Percentiles rank a stretch among this genome's conserved stretches.
phyloP scores from a whole-genome alignment of 2,329 filamentous ascomycete genomes.

The Colletotrichum eremochloae region DNA sequence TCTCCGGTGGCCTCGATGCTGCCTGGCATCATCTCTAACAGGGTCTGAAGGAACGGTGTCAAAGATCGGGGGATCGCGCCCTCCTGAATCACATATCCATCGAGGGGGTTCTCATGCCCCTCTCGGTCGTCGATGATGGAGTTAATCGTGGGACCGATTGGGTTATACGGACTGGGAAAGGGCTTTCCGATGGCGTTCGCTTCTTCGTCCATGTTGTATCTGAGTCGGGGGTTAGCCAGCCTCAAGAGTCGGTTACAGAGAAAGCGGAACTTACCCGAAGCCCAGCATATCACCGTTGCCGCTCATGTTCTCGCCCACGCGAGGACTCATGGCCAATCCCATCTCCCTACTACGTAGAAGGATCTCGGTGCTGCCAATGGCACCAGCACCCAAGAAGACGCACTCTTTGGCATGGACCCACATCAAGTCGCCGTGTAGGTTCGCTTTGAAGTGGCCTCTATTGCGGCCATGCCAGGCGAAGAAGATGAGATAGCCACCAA shows the following conservation, averaged over 20 bases:
- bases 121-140: constrained; percentile 72
- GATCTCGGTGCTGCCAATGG: constrained; percentile 76
- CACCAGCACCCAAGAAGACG: constrained; percentile 75
- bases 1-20: constrained; percentile 56
- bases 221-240: constrained; percentile 48
- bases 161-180: constrained; percentile 63
- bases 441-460: constrained; percentile 66
- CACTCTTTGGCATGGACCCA: constrained; percentile 76
- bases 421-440: constrained; percentile 71
- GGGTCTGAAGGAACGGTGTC: constrained; percentile 66
- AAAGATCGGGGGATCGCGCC: constrained; percentile 71
- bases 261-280: constrained; percentile 63
- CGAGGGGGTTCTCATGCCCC: constrained; percentile 65
- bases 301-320: constrained; percentile 71
- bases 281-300: constrained; percentile 76
- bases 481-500: constrained; percentile 72
- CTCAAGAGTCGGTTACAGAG: background rate
- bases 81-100: constrained; percentile 75
- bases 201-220: constrained; percentile 70
- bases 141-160: constrained; percentile 73
- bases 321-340: constrained; percentile 69
- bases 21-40: constrained; percentile 68
- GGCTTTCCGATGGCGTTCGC: constrained; percentile 69
- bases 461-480: constrained; percentile 74
- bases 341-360: constrained; percentile 70